Conservation (phyloP, 208 protist genomes). For the Leishmania tropica region DNA sequence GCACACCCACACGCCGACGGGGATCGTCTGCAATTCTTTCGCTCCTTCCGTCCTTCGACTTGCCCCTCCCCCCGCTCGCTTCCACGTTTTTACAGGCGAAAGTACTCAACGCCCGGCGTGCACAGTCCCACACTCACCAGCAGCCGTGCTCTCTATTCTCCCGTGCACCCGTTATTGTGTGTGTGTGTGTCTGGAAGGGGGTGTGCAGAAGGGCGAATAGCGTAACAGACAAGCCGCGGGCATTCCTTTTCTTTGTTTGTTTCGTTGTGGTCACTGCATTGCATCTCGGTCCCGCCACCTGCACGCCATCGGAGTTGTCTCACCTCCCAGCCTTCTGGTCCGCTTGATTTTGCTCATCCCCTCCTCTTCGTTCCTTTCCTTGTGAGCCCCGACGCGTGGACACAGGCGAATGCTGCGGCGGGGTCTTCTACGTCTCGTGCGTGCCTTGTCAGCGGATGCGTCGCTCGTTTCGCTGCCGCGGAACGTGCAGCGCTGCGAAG, state of each 20-base stretch:
- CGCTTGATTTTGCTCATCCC: neutral
- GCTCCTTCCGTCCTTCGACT: neutral
- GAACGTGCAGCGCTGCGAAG: conserved; percentile 55
- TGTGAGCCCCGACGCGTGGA: neutral
- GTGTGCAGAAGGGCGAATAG: neutral
- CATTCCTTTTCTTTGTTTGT: neutral
- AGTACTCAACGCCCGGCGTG: neutral
- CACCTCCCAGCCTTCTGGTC: neutral
- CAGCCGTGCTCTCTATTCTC: neutral
- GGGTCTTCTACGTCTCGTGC: conserved; percentile 3
- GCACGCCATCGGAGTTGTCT: neutral
- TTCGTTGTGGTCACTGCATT: neutral
- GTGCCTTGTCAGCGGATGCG: conserved; percentile 43
- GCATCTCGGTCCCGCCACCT: too few relatives aligned
- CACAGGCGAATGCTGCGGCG: conserved; percentile 15
- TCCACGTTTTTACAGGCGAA: neutral
- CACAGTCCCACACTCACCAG: neutral
- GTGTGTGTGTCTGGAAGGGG: neutral
- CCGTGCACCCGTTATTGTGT: neutral
- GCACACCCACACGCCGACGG: neutral
- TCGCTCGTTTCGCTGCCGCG: conserved; percentile 65
- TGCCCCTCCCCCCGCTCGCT: neutral
- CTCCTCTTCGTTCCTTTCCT: neutral
- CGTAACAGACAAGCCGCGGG: neutral
- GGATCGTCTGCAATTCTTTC: neutral